These are phyloP conservation scores for Gaultheria prostrata DNA, from an alignment of 148 eudicot genomes.

Conservation along the genomic window DNA sequence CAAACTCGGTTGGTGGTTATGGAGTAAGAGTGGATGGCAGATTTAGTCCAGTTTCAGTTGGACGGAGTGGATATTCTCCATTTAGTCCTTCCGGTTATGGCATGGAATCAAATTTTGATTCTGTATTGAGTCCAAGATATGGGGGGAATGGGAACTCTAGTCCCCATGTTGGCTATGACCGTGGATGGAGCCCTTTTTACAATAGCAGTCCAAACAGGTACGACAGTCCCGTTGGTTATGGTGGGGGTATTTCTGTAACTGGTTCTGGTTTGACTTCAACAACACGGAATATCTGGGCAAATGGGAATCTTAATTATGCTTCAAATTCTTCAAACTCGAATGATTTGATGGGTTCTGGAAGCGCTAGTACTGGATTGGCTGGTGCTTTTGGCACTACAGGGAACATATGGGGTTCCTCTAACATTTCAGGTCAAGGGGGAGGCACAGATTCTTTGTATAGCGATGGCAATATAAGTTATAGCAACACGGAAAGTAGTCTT, in stretches of 20 bases:
- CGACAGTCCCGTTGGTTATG: slow-evolving; percentile 46
- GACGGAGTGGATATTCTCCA: slow-evolving; percentile 66
- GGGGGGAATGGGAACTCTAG: slow-evolving; percentile 44
- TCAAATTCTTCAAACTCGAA: slow-evolving; percentile 39
- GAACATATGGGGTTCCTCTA: slow-evolving; percentile 72
- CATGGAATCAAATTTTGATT: slow-evolving; percentile 50
- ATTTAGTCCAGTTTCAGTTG: slow-evolving; percentile 54
- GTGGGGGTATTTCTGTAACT: slow-evolving; percentile 44
- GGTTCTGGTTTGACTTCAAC: slow-evolving; percentile 47
- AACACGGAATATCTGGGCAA: slow-evolving; percentile 67
- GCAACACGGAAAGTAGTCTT: slow-evolving; percentile 35
- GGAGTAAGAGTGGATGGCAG: slow-evolving; percentile 77
- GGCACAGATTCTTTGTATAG: slow-evolving; percentile 37
- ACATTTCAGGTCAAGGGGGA: slow-evolving; percentile 42
- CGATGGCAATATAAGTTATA: slow-evolving; percentile 38
- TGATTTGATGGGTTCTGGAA: slow-evolving; percentile 45
- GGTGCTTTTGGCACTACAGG: slow-evolving; percentile 48
- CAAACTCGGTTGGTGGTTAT: slow-evolving; percentile 54
- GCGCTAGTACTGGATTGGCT: slow-evolving; percentile 33
- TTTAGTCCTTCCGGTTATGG: slow-evolving; percentile 54
- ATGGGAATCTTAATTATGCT: slow-evolving; percentile 43
- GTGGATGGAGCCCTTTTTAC: slow-evolving; percentile 43
- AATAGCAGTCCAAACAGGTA: slow-evolving; percentile 47
- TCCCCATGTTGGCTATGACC: slow-evolving; percentile 51
- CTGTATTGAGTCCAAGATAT: slow-evolving; percentile 50